phyloP scores from a whole-genome alignment of 768 basidiomycete species.

The Guyanaporus albipodus region DNA sequence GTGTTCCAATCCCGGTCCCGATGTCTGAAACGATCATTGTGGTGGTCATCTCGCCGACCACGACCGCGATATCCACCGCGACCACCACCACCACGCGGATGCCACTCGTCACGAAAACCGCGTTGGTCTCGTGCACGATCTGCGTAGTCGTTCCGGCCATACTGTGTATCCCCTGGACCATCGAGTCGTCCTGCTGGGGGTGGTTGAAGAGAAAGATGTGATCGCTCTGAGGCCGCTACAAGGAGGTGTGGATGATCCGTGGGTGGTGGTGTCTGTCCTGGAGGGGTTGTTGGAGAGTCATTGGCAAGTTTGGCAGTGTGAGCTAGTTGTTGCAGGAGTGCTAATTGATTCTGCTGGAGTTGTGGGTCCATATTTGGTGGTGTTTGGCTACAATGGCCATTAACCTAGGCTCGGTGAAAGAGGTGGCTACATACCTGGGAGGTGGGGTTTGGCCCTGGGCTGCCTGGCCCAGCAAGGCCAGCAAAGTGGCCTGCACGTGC shows the following conservation, averaged over 20 bases:
- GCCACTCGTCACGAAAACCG: constrained; percentile 51
- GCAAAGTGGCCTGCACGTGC: constrained; percentile 57
- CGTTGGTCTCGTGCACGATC: constrained; percentile 44
- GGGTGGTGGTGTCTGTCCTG: constrained; percentile 28
- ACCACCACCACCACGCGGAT: constrained; percentile 48
- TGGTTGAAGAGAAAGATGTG: constrained; percentile 5
- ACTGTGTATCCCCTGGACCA: constrained; percentile 37
- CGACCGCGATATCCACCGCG: constrained; percentile 58
- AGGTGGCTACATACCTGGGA: constrained; percentile 34
- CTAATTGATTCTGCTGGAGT: constrained; percentile 56
- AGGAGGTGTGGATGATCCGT: constrained; percentile 2
- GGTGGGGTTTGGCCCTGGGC: constrained; percentile 37
- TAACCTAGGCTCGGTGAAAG: constrained; percentile 1
- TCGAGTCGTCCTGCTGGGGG: constrained; percentile 26
- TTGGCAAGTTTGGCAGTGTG: constrained; percentile 49
- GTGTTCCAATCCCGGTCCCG: constrained; percentile 40
- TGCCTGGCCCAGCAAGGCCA: constrained; percentile 69
- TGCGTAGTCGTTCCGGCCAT: constrained; percentile 24
- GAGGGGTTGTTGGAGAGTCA: constrained; percentile 22
- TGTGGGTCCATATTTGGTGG: constrained; percentile 47
- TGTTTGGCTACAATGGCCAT: constrained; percentile 54
- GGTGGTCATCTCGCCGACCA: constrained; percentile 63
- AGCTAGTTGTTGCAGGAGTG: constrained; percentile 73
- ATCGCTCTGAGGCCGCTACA: constrained; percentile 20
- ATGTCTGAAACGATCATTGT: constrained; percentile 39